phyloP scores from a whole-genome alignment of 2,329 filamentous ascomycete species.

The Botrytis medusae region DNA sequence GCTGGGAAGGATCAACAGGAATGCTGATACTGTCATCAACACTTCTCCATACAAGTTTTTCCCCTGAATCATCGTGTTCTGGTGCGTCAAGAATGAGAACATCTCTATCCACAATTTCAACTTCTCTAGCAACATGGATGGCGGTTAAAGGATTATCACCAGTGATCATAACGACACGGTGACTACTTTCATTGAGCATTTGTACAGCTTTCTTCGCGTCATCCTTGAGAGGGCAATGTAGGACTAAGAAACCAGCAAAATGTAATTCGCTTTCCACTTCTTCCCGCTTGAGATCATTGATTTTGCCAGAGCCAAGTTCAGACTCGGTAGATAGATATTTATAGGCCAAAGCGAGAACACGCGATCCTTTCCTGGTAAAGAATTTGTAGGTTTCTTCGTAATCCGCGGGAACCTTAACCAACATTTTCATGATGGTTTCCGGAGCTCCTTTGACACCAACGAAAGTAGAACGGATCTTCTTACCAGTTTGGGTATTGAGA shows the following conservation, averaged over 20 bases:
- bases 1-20: slow-evolving; percentile 77
- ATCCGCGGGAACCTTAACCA: slow-evolving; percentile 75
- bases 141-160: slow-evolving; percentile 97
- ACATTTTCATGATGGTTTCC: slow-evolving; percentile 94
- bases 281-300: slow-evolving; percentile 93
- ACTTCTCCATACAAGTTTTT: slow-evolving; percentile 88
- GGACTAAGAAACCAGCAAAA: slow-evolving; percentile 93
- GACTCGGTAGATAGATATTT: slow-evolving; percentile 82
- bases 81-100: slow-evolving; percentile 93
- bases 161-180: slow-evolving; percentile 98
- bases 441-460: slow-evolving; percentile 95
- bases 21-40: slow-evolving; percentile 88
- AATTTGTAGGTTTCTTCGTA: slow-evolving; percentile 99
- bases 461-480: slow-evolving; percentile 81
- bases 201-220: slow-evolving; percentile 91
- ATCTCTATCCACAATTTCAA: slow-evolving; percentile 96
- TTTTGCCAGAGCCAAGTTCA: slow-evolving; percentile 78
- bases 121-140: slow-evolving; percentile 89
- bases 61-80: slow-evolving; percentile 78
- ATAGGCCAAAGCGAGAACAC: slow-evolving; percentile 90
- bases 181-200: slow-evolving; percentile 98
- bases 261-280: slow-evolving; percentile 80
- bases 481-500: slow-evolving; percentile 68
- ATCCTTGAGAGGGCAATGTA: slow-evolving; percentile 94
- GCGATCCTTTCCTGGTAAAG: slow-evolving; percentile 92